A percentile compares a stretch with the other conserved stretches of the same genome.
phyloP scores from a whole-genome alignment of 2,329 filamentous ascomycete genomes.

The Colletotrichum lentis region DNA sequence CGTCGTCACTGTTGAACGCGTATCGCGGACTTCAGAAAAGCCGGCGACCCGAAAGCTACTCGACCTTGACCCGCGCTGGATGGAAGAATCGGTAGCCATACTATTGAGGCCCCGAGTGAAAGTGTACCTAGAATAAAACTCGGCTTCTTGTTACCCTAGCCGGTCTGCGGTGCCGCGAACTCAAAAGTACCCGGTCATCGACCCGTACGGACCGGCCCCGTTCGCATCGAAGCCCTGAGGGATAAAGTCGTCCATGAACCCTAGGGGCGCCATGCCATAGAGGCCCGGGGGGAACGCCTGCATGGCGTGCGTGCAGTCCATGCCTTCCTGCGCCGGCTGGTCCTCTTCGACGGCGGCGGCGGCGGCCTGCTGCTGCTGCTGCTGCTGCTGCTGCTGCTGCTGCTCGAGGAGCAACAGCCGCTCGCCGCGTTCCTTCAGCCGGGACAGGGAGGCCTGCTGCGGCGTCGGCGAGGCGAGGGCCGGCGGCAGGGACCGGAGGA shows the following conservation, averaged over 20 bases:
- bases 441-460: conserved; percentile 22
- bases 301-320: conserved; percentile 25
- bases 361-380: conserved; percentile 3
- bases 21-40: too few relatives aligned
- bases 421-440: conserved; percentile 17
- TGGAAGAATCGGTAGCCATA: too few relatives aligned
- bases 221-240: conserved; percentile 4
- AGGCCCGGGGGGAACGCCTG: conserved; percentile 15
- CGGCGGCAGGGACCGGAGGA: conserved; percentile 13
- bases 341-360: neutral
- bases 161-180: too few relatives aligned
- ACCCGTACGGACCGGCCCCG: neutral
- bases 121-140: too few relatives aligned
- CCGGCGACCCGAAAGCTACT: too few relatives aligned
- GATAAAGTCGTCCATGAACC: conserved; percentile 24
- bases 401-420: neutral
- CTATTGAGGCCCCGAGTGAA: neutral
- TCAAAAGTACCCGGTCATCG: conserved; percentile 21
- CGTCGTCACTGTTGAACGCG: too few relatives aligned
- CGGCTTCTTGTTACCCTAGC: too few relatives aligned
- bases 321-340: neutral
- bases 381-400: too few relatives aligned
- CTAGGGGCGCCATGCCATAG: conserved; percentile 21
- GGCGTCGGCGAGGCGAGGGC: conserved; percentile 4
- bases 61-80: too few relatives aligned